Base-by-base conservation (phyloP, 495 filamentous ascomycete species). In the Hapsidospora chrysogenum region DNA sequence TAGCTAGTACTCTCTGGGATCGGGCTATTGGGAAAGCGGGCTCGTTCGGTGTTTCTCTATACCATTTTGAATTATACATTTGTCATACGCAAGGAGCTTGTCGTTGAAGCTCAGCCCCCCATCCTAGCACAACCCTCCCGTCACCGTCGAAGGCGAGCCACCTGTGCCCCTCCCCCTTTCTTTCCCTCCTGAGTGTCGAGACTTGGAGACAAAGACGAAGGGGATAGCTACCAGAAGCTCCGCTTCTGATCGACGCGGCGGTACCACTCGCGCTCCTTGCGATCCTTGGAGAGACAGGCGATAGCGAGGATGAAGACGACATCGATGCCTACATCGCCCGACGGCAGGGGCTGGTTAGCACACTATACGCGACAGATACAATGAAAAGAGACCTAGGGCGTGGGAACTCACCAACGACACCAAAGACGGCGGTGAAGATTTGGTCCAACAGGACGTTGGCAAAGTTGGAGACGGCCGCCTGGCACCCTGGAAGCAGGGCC, bases 381-480 rank as follows among this genome's bases (percentile, higher is more conserved):
- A 15, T 4, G 13, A 31, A 31, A 36, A 21, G 11, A 33, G 19
- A 33, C 13, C 6, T 7, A 2, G 19, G 9, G 13, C 3, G 17
- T 2, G 20, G 29, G 34, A 32, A 53, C 52, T 13, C 44, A 56
- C 66, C 78, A 32, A 83, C 78, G 51, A 83, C 71, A 42, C 79
- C 78, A 46, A 84, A 84, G 26, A 74, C 58, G 22, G 70, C 74
- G 10, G 79, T 83, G 53, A 85, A 85, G 52, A 85, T 69, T 43
- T 72, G 50, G 52, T 78, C 73, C 28, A 83, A 51, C 48, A 74
- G 79, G 35, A 61, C 60, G 53, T 81, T 80, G 21, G 74, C 68
- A 42, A 72, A 81, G 23, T 47, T 59, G 19, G 63, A 63, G 45
- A 83, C 73, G 3, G 72, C 65, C 4, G 61, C 52, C 9, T 77